Base-by-base conservation (phyloP, 2,329 filamentous ascomycete species). In the Fusarium dimerum region DNA sequence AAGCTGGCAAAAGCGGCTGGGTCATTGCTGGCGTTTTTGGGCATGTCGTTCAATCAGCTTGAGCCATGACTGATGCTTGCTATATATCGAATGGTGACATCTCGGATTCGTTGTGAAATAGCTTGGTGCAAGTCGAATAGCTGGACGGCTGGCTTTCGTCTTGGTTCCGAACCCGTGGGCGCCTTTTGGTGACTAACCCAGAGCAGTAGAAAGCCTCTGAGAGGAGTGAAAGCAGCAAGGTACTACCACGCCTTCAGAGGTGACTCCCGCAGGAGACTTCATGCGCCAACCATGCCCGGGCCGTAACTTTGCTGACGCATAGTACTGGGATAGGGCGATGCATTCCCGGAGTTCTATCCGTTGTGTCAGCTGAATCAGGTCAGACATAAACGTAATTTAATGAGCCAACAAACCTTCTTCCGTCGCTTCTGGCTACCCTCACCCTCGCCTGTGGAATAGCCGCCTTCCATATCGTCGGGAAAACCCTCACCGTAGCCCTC, bases 401-500 rank as follows among this genome's bases (percentile, higher is more conserved):
- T 20, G 26, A 36, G 36, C n/a, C 16, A 29, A 8, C 20, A 52
- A 66, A 85, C 84, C 83, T 86, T 85, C 74, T 87, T 88, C 68
- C 83, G 79, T 61, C 84, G 79, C 73, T 87, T 87, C 61, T 80
- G 75, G 60, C 76, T 78, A 61, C 87, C 84, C 61, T 89, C 87
- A 61, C 85, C 84, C 60, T 89, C 88, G 52, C 85, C 87, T 18
- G 87, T 89, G 18, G 86, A 89, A 65, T 90, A 87, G n/a, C 82
- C 84, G 15, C 74, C 76, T 12, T 81, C 85, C 50, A 69, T 66
- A 58, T 90, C 87, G 56, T 91, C 88, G 10, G 80, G 80, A 60
- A 79, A 90, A 34, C 86, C 85, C 60, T 91, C 87, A 42, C 83
- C 82, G 64, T 92, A 92, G 40, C 89, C 88, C 63, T 88, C 85